phyloP scores from a whole-genome alignment of 495 filamentous ascomycete species.

The Tirmania nivea region DNA sequence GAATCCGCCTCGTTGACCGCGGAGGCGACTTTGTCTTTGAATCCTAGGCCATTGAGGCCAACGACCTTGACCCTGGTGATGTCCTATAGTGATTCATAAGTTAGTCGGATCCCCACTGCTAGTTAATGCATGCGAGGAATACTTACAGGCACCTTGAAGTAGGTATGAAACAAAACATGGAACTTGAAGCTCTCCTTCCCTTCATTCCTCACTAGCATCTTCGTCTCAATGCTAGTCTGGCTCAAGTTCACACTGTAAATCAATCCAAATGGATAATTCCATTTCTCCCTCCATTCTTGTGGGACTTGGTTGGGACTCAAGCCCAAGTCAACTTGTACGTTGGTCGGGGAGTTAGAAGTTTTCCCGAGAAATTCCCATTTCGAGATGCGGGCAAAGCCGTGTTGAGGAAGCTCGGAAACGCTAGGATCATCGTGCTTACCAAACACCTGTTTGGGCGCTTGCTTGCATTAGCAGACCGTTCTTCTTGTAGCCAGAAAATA shows the following conservation, averaged over 20 bases:
- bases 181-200: constrained; percentile 66
- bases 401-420: constrained; percentile 60
- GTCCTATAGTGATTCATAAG: constrained; percentile 30
- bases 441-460: constrained; percentile 43
- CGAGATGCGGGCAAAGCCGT: constrained; percentile 84
- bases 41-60: constrained; percentile 50
- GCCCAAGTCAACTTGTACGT: constrained; percentile 86
- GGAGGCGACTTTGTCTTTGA: constrained; percentile 60
- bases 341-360: constrained; percentile 28
- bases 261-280: constrained; percentile 68
- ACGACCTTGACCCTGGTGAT: constrained; percentile 45
- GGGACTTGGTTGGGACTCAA: constrained; percentile 49
- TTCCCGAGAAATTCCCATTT: constrained; percentile 42
- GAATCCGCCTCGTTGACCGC: constrained; percentile 30
- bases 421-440: constrained; percentile 53
- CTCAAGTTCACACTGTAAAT: constrained; percentile 81
- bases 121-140: not conserved
- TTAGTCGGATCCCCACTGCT: not conserved
- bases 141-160: constrained; percentile 57
- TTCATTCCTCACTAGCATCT: constrained; percentile 70
- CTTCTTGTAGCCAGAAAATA: not conserved
- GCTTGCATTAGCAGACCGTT: not conserved
- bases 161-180: constrained; percentile 79
- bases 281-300: constrained; percentile 38
- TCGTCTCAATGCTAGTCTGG: constrained; percentile 52